A percentile compares a stretch with the other conserved stretches of the same genome.
phyloP scores from a whole-genome alignment of 352 stramenopile species.

The Blastocystis sp. region DNA sequence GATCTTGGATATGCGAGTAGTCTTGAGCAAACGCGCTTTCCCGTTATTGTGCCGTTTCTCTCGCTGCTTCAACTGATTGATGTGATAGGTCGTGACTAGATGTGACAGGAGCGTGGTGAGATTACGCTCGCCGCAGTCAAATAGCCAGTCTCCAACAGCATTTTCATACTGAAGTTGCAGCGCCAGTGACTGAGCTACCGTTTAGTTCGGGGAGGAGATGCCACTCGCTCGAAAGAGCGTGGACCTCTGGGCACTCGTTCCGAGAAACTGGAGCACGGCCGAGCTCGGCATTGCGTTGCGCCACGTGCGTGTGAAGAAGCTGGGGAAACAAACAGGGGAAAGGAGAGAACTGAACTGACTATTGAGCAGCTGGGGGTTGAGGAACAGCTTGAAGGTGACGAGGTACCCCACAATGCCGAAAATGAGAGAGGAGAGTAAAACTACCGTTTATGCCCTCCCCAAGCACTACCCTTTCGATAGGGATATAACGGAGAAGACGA shows the following conservation, averaged over 20 bases:
- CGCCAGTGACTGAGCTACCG: constrained; percentile 36
- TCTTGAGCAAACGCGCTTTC: background rate
- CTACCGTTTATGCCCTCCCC: background rate
- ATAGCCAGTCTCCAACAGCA: constrained; percentile 37
- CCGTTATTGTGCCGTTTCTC: background rate
- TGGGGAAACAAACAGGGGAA: too few relatives aligned
- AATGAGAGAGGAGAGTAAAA: background rate
- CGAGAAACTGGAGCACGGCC: constrained; percentile 15
- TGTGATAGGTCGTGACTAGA: constrained; percentile 61
- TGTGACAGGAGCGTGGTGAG: background rate
- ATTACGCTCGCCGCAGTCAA: constrained; percentile 52
- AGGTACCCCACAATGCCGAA: constrained; percentile 15
- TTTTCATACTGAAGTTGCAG: constrained; percentile 16
- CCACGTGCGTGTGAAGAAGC: too few relatives aligned
- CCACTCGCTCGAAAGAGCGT: constrained; percentile 13
- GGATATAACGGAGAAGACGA: background rate
- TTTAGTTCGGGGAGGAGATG: background rate
- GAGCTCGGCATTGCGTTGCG: too few relatives aligned
- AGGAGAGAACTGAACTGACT: constrained; percentile 27
- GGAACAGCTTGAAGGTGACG: constrained; percentile 10
- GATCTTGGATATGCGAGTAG: constrained; percentile 74
- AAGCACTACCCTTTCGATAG: background rate
- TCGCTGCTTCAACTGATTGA: background rate
- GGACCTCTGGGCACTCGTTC: constrained; percentile 36
- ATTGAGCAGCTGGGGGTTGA: constrained; percentile 23